Conservation (phyloP, 164 flowering plant genomes). For the Cinnamomum chago region DNA sequence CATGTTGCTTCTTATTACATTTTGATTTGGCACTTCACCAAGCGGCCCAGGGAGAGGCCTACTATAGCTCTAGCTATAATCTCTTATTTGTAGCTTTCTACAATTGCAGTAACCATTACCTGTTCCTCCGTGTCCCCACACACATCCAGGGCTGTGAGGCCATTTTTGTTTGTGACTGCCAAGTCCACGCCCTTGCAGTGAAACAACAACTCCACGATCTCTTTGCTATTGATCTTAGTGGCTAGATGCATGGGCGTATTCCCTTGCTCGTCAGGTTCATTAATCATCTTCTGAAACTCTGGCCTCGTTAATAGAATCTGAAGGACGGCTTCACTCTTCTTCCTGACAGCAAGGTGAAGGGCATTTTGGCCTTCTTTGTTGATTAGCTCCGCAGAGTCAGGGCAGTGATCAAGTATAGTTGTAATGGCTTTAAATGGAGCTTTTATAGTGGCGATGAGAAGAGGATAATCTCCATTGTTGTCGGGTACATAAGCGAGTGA, state of each 20-base stretch:
- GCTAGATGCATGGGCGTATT: slow-evolving; percentile 25
- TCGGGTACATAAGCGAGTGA: neutral
- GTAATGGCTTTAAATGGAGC: neutral
- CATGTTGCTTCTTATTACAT: too few species aligned
- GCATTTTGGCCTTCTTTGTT: slow-evolving; percentile 7
- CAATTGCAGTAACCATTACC: neutral
- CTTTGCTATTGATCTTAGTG: neutral
- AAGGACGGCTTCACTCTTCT: neutral
- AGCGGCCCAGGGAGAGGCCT: too few species aligned
- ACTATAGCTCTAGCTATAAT: too few species aligned
- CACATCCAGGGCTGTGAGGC: slow-evolving; percentile 18
- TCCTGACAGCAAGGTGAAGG: slow-evolving; percentile 3
- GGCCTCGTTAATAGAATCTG: too few species aligned
- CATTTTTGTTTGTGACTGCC: slow-evolving; percentile 8
- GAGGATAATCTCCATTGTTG: neutral
- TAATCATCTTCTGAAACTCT: neutral
- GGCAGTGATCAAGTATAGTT: neutral
- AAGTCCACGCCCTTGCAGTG: neutral
- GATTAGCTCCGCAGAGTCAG: neutral
- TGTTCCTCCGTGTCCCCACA: neutral
- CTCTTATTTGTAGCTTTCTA: too few species aligned
- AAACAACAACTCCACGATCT: too few species aligned
- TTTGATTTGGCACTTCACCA: too few species aligned
- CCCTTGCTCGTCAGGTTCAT: neutral
- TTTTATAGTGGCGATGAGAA: slow-evolving; percentile 1